Base-by-base conservation (phyloP, 2,329 filamentous ascomycete species). In the Venturia carpophila region DNA sequence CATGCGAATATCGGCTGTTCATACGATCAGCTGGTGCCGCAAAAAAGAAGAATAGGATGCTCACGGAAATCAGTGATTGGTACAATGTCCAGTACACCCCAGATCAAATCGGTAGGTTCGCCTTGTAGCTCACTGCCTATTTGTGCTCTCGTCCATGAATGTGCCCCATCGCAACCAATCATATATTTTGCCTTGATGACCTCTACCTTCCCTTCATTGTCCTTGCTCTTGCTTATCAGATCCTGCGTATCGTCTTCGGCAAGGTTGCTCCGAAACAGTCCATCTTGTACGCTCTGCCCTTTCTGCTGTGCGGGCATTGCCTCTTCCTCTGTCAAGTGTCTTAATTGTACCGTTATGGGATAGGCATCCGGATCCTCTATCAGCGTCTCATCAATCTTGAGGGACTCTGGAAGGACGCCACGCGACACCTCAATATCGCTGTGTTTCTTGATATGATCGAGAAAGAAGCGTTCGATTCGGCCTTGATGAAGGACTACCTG, bases 401-500 rank as follows among this genome's bases (percentile, higher is more conserved):
- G 75, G 0, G 76, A 75, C 47, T 82, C 79, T 0, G 86, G 86
- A 10, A 88, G 73, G 1, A 87, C 80, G 0, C 81, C 82, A 4
- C 86, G 79, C 69, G 89, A 86, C 15, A 90, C 79, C 5, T 73
- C 71, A 60, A 86, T 80, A 19, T 82, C 79, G 2, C 80, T 82
- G 69, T 83, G 73, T 64, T 83, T 76, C 67, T 80, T 79, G 63
- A 88, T 83, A 58, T 82, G 80, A 67, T 88, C 85, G 0, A 87
- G 77, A 69, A 89, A 86, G 71, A 87, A 87, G 0, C 81, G 78
- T 71, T 91, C 88, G 67, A 90, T 84, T 1, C 87, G 82, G 3
- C 87, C 88, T 74, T 91, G 88, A 69, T 90, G 87, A 47, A 92
- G 73, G 4, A 89, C 84, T 3, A 85, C 82, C 71, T 90, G 83